A percentile compares a stretch with the other conserved stretches of the same genome.
phyloP scores from a whole-genome alignment of 1,284 basidiomycete species.

The Coniophora puteana region DNA sequence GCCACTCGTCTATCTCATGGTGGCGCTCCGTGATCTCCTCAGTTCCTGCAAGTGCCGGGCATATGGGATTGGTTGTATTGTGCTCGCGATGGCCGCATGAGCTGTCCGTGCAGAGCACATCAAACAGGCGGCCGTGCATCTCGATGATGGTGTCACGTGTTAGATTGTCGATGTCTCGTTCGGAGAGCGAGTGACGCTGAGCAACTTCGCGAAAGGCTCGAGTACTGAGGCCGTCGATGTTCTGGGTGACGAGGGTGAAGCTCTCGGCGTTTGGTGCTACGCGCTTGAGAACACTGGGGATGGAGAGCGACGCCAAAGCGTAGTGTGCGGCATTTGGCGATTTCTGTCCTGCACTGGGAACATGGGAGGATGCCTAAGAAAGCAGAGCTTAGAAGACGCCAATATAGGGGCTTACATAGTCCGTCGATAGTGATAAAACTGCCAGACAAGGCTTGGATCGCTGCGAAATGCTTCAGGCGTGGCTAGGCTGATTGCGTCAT shows the following conservation, averaged over 20 bases:
- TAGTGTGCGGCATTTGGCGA: constrained; percentile 30
- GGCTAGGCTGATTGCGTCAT: constrained; percentile 32
- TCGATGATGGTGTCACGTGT: not conserved
- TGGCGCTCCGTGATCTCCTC: no score
- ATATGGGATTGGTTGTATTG: not conserved
- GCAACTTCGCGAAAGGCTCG: constrained; percentile 23
- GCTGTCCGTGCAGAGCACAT: constrained; percentile 3
- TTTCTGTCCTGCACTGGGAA: no score
- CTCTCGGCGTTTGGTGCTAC: constrained; percentile 36
- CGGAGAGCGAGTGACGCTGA: not conserved
- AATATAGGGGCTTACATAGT: constrained; percentile 23
- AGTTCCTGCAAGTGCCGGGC: not conserved
- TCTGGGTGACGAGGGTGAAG: constrained; percentile 62
- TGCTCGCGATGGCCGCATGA: not conserved
- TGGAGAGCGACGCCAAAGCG: constrained; percentile 45
- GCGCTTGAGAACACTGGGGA: constrained; percentile 32
- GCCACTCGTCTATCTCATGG: no score
- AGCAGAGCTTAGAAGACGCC: no score
- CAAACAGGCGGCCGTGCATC: constrained; percentile 3
- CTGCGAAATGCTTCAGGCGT: constrained; percentile 36
- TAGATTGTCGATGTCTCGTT: no score
- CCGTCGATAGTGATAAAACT: constrained; percentile 38
- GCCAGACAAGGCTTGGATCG: constrained; percentile 37
- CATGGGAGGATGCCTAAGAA: no score
- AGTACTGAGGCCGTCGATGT: constrained; percentile 58